A percentile compares a stretch with the other conserved stretches of the same genome.
Conservation (phyloP, 805 yeast genomes). For the Saccharomyces jurei region DNA sequence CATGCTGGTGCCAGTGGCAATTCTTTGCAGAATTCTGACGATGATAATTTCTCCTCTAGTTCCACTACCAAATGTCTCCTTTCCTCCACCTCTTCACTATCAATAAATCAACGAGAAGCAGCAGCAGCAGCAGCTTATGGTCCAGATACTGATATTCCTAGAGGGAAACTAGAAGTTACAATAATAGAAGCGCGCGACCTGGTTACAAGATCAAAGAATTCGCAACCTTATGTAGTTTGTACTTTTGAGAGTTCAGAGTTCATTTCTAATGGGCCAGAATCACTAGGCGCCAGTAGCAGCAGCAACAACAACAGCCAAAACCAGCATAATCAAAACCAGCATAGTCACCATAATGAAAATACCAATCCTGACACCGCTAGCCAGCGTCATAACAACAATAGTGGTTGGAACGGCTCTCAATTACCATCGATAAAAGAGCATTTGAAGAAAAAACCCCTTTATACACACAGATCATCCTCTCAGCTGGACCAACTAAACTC, state of each 20-base stretch:
- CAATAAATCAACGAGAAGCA: slow-evolving; percentile 2
- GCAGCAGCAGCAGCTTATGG: slow-evolving; percentile 9
- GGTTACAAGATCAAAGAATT: slow-evolving; percentile 42
- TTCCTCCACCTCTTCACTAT: neutral
- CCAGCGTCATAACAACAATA: slow-evolving; percentile 4
- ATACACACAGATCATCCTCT: slow-evolving; percentile 39
- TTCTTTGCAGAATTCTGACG: slow-evolving; percentile 1
- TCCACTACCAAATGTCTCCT: slow-evolving; percentile 3
- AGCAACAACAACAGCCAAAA: slow-evolving; percentile 15
- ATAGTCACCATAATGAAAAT: slow-evolving; percentile 5
- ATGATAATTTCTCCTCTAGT: slow-evolving; percentile 9
- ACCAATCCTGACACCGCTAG: neutral
- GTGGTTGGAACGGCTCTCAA: slow-evolving; percentile 9
- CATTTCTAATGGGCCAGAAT: slow-evolving; percentile 70
- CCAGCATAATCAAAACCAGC: slow-evolving; percentile 15
- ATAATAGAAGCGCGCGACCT: slow-evolving; percentile 75
- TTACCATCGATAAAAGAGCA: slow-evolving; percentile 22
- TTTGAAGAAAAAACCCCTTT: slow-evolving; percentile 33
- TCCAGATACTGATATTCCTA: slow-evolving; percentile 39
- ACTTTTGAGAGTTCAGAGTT: slow-evolving; percentile 88
- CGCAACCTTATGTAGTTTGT: slow-evolving; percentile 85
- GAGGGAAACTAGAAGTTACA: slow-evolving; percentile 75
- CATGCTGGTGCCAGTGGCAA: neutral
- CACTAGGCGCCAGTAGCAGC: slow-evolving; percentile 19
- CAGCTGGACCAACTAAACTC: slow-evolving; percentile 30